Conservation (phyloP, 2,329 filamentous ascomycete species). For the Aspergillus oerlinghausenensis region DNA sequence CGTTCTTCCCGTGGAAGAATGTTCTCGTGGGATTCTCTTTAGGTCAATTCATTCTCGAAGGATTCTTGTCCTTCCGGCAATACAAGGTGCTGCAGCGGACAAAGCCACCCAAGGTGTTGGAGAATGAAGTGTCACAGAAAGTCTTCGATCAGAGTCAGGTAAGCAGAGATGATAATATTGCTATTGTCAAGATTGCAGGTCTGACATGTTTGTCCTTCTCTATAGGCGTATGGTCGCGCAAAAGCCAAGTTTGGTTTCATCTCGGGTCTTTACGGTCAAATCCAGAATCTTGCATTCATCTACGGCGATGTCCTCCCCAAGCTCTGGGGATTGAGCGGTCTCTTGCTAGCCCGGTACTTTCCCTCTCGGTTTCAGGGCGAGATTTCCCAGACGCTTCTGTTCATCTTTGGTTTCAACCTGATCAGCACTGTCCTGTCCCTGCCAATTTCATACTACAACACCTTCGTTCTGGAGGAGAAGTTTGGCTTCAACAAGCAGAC, state of each 20-base stretch:
- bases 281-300: slow-evolving; percentile 85
- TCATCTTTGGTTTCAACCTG: slow-evolving; percentile 81
- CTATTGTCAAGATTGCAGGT: background rate
- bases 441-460: slow-evolving; percentile 83
- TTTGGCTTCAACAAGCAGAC: slow-evolving; percentile 99
- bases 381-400: slow-evolving; percentile 88
- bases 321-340: slow-evolving; percentile 78
- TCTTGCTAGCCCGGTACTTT: slow-evolving; percentile 67
- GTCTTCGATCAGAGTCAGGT: slow-evolving; percentile 92
- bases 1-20: slow-evolving; percentile 94
- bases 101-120: slow-evolving; percentile 77
- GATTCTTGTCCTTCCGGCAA: slow-evolving; percentile 83
- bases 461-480: slow-evolving; percentile 91
- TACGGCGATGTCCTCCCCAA: slow-evolving; percentile 87
- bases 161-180: slow-evolving; percentile 13
- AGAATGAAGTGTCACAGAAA: slow-evolving; percentile 80
- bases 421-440: slow-evolving; percentile 75
- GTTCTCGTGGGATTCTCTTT: slow-evolving; percentile 92
- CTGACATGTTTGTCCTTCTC: background rate
- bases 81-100: slow-evolving; percentile 79
- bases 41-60: slow-evolving; percentile 85
- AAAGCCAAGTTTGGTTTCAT: slow-evolving; percentile 88
- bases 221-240: slow-evolving; percentile 80
- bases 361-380: slow-evolving; percentile 81
- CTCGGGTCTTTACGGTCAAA: slow-evolving; percentile 74